These are phyloP conservation scores for Calamus simplicifolius DNA, from an alignment of 176 grass and related monocot genomes.

Conservation along the genomic window DNA sequence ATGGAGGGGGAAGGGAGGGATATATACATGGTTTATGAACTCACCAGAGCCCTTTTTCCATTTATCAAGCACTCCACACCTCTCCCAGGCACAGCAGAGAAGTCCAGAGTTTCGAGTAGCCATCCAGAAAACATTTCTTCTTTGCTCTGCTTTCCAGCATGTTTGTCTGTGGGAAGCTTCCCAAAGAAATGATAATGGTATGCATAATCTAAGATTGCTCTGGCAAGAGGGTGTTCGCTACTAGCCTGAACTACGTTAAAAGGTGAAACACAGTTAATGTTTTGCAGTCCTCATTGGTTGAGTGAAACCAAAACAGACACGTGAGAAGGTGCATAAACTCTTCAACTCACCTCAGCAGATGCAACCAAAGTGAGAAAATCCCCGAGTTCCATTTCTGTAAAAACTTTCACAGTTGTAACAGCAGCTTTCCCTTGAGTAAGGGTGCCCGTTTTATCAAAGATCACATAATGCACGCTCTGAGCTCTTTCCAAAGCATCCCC, in stretches of 20 bases:
- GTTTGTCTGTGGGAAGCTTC: conserved; percentile 50
- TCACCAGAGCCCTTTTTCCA: conserved; percentile 67
- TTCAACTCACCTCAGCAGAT: conserved; percentile 78
- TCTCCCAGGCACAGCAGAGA: conserved; percentile 63
- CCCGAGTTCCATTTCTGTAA: conserved; percentile 78
- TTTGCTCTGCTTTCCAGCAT: conserved; percentile 42
- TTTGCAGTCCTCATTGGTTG: no score
- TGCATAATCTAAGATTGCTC: conserved; percentile 85
- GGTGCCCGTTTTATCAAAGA: conserved; percentile 98
- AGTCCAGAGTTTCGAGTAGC: conserved; percentile 65
- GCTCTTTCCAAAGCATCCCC: conserved; percentile 94
- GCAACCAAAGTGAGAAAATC: conserved; percentile 88
- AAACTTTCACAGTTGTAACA: conserved; percentile 83
- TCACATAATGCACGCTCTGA: conserved; percentile 65
- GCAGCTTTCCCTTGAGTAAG: conserved; percentile 93
- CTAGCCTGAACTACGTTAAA: conserved; percentile 75
- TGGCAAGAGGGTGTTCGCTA: conserved; percentile 93
- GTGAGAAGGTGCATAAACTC: neutral
- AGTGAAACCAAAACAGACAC: neutral
- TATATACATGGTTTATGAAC: conserved; percentile 10
- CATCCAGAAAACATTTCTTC: conserved; percentile 55
- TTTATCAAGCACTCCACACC: conserved; percentile 66
- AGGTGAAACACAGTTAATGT: conserved; percentile 6
- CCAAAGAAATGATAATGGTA: conserved; percentile 92
- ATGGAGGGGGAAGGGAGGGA: neutral